These are phyloP conservation scores for Cicer bijugum DNA, from an alignment of 306 rosid genomes.

Conservation along the genomic window DNA sequence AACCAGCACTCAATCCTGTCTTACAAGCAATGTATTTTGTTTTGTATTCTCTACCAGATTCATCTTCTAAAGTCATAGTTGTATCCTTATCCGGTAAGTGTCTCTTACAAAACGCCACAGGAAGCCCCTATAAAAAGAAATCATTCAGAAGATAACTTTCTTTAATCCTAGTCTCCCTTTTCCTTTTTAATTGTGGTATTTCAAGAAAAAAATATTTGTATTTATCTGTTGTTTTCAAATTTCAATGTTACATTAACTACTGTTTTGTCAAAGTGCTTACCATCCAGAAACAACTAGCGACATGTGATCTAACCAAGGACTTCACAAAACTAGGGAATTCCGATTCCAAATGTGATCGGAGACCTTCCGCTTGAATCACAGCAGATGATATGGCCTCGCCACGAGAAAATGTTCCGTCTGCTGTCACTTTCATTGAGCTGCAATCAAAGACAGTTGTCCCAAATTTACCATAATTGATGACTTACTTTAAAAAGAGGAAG, in stretches of 20 bases:
- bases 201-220: background rate
- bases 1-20: slow-evolving; percentile 90
- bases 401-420: slow-evolving; percentile 57
- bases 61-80: slow-evolving; percentile 76
- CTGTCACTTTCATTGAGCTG: slow-evolving; percentile 53
- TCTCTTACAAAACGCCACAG: slow-evolving; percentile 72
- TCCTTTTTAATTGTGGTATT: background rate
- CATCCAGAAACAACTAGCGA: slow-evolving; percentile 92
- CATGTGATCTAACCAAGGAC: slow-evolving; percentile 88
- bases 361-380: slow-evolving; percentile 67
- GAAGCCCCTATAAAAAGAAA: slow-evolving; percentile 61
- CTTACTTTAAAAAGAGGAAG: background rate
- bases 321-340: slow-evolving; percentile 84
- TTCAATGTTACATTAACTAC: background rate
- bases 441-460: slow-evolving; percentile 33
- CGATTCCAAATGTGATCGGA: slow-evolving; percentile 55
- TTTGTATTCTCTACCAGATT: slow-evolving; percentile 66
- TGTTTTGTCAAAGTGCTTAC: slow-evolving; percentile 46
- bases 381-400: slow-evolving; percentile 84
- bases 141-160: slow-evolving; percentile 30
- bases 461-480: slow-evolving; percentile 35
- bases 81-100: slow-evolving; percentile 71
- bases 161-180: background rate
- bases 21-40: slow-evolving; percentile 79
- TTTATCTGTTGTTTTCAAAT: background rate